phyloP scores from a whole-genome alignment of 176 grass and related monocot species.

The Alopecurus myosuroides region DNA sequence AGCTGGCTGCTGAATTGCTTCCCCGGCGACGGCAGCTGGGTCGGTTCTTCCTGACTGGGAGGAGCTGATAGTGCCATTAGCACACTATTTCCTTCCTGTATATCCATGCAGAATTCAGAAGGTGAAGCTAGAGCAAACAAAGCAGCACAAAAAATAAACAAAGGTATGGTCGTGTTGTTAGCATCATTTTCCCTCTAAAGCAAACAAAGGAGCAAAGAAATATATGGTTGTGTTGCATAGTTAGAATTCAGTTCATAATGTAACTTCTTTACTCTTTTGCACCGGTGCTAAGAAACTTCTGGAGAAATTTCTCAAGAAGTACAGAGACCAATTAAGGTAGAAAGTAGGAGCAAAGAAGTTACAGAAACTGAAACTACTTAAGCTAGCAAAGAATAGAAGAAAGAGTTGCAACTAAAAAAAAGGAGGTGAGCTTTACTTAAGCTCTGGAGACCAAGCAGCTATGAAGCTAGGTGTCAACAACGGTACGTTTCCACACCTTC shows the following conservation, averaged over 20 bases:
- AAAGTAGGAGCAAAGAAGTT: not conserved
- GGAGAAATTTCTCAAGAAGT: not conserved
- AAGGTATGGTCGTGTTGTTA: not conserved
- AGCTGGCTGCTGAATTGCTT: slow-evolving; percentile 55
- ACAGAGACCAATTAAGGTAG: not conserved
- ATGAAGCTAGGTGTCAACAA: too few relatives aligned
- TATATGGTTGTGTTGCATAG: not conserved
- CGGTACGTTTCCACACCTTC: not conserved
- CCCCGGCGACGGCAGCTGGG: too few relatives aligned
- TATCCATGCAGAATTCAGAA: not conserved
- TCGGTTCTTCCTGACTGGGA: not conserved
- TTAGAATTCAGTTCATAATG: not conserved
- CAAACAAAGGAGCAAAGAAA: too few relatives aligned
- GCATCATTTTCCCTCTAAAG: too few relatives aligned
- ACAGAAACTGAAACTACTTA: not conserved
- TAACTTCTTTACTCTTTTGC: too few relatives aligned
- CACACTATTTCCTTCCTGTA: not conserved
- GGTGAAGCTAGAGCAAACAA: not conserved
- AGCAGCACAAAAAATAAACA: not conserved
- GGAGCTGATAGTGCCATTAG: not conserved
- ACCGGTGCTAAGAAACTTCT: too few relatives aligned
- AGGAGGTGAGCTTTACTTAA: not conserved
- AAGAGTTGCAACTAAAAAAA: not conserved
- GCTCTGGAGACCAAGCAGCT: not conserved
- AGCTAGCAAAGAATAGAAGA: not conserved